Percentiles rank a stretch among this genome's conserved stretches.
These are phyloP conservation scores for Crithidia fasciculata DNA, from an alignment of 208 protist species.

Conservation along the genomic window DNA sequence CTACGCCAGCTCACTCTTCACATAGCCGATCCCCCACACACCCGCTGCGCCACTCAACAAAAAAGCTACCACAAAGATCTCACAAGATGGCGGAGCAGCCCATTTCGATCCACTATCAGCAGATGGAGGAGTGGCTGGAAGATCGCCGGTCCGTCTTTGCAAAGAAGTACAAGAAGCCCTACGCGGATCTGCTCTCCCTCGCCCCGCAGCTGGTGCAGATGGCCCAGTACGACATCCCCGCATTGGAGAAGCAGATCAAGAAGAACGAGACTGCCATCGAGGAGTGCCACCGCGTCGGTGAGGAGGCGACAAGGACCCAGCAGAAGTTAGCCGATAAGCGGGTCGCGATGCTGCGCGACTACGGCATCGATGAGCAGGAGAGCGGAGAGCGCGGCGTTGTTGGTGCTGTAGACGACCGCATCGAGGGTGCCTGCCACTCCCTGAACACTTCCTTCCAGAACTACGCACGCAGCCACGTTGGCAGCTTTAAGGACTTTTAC, in stretches of 20 bases:
- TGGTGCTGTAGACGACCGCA: conserved; percentile 40
- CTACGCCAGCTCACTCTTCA: too few species aligned
- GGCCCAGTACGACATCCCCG: conserved; percentile 77
- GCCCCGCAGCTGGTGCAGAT: conserved; percentile 63
- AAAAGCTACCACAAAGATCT: not conserved
- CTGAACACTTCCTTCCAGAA: conserved; percentile 37
- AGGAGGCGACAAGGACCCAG: conserved; percentile 48
- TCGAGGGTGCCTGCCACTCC: conserved; percentile 28
- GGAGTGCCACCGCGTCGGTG: conserved; percentile 60
- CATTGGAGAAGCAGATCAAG: conserved; percentile 62
- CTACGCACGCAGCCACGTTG: conserved; percentile 36
- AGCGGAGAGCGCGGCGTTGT: conserved; percentile 28
- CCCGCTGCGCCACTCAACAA: not conserved
- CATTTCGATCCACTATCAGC: conserved; percentile 78
- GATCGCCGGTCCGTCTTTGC: conserved; percentile 62
- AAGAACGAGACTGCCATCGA: conserved; percentile 44
- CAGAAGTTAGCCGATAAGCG: conserved; percentile 44
- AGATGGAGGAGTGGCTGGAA: conserved; percentile 85
- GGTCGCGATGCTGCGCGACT: conserved; percentile 36
- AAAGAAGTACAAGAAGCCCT: conserved; percentile 61
- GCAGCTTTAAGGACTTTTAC: conserved; percentile 45
- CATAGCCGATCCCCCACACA: not conserved
- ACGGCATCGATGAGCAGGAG: conserved; percentile 33
- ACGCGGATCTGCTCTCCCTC: conserved; percentile 40
- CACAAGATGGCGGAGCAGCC: conserved; percentile 58